Base-by-base conservation (phyloP, 2,329 filamentous ascomycete genomes). In the Podosphaera aphanis region DNA sequence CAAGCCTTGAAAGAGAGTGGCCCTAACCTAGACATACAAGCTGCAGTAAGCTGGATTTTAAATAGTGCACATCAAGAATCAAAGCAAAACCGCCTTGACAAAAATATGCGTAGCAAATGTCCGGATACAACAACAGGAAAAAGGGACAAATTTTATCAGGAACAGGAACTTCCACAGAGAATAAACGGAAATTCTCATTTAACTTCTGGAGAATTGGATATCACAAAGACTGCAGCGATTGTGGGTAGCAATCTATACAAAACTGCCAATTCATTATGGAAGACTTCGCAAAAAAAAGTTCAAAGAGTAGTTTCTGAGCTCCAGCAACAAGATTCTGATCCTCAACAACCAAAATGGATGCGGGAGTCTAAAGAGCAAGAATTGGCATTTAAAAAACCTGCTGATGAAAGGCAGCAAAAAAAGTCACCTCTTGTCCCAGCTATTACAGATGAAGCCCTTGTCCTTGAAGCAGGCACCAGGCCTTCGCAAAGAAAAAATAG, bases 261-360 rank as follows among this genome's bases (percentile, higher is more conserved):
- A 60, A 90, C 86, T 2, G 90, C 90, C 1, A 93, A 92, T 53
- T 88, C 83, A 0, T 64, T 95, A 0, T 98, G 90, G 90, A 98
- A 93, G 59, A 83, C 81, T 2, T 78, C 88, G 0, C 83, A 86
- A 57, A 98, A 93, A 62, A 86, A 83, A 59, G 73, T 95, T 48
- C 84, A 93, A 56, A 84, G 90, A 61, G 88, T 84, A 3, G 82
- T 95, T 29, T 77, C 85, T 7, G 90, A 98, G 15, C 81, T 95
- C 48, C 73, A 79, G 52, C 70, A 71, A 37, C 70, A 71, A 36
- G 79, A 77, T n/a, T 66, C 51, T 4, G 85, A 93, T 56, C 69
- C 80, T 2, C 82, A 61, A 56, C 83, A 93, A 58, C 90, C 90
- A 0, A 90, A 83, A 58, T 98, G 90, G 90, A 93, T 98, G 88